Conservation (phyloP, 2,329 filamentous ascomycete genomes). For the Botrytis fabae region DNA sequence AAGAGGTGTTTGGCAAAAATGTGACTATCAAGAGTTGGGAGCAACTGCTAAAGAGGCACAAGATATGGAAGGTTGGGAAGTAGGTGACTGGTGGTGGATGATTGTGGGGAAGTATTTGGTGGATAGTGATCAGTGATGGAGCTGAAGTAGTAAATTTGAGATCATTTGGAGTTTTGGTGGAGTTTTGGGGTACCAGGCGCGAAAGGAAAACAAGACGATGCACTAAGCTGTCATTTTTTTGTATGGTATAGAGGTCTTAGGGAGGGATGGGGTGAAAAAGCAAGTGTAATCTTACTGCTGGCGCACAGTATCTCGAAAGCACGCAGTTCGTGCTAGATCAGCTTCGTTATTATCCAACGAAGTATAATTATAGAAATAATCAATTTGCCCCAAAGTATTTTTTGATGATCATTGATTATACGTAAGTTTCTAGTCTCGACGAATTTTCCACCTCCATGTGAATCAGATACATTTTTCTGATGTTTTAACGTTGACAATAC, state of each 20-base stretch:
- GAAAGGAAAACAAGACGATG: neutral
- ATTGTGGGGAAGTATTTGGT: constrained; percentile 45
- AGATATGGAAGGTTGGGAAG: constrained; percentile 46
- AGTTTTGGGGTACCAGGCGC: neutral
- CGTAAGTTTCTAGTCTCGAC: neutral
- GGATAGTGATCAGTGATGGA: neutral
- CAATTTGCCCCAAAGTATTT: neutral
- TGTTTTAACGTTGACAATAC: neutral
- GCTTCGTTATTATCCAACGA: neutral
- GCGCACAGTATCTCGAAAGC: neutral
- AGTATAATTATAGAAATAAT: neutral
- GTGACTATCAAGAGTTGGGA: constrained; percentile 13
- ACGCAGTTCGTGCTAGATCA: constrained; percentile 12
- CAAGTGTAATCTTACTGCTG: neutral
- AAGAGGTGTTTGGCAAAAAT: constrained; percentile 42
- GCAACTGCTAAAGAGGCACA: neutral
- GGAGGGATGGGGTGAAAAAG: neutral
- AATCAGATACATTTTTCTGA: neutral
- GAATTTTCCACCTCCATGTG: neutral
- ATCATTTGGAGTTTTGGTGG: neutral
- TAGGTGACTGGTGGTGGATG: constrained; percentile 69
- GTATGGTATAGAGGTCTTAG: neutral
- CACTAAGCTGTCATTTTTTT: neutral
- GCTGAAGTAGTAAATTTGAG: neutral
- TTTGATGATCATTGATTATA: neutral